Percentiles rank a stretch among this genome's conserved stretches.
Conservation (phyloP, 179 eudicot species). For the Beta lomatogona region DNA sequence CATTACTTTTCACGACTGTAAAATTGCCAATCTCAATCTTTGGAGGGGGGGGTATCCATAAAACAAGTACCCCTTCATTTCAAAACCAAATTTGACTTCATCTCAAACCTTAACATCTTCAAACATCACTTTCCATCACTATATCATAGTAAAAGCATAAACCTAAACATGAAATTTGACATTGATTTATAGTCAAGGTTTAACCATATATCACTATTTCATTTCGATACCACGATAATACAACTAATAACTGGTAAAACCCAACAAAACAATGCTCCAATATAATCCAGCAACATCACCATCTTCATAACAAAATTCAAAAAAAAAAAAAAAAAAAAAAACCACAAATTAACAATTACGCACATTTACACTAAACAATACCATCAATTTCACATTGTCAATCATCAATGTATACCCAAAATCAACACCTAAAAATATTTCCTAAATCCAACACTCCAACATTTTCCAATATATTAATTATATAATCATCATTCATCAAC, state of each 20-base stretch:
- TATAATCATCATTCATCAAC: background rate
- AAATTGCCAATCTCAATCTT: background rate
- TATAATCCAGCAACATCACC: background rate
- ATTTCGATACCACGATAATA: background rate
- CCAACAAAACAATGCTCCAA: background rate
- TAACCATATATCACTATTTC: background rate
- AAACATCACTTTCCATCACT: slow-evolving; percentile 3
- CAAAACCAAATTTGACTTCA: background rate
- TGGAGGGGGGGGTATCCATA: background rate
- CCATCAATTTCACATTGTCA: background rate
- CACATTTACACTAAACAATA: background rate
- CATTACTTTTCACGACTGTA: background rate
- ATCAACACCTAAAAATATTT: background rate
- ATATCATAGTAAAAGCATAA: background rate
- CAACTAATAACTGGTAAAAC: background rate
- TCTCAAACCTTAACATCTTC: background rate
- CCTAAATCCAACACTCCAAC: background rate
- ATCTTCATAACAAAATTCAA: too few relatives aligned
- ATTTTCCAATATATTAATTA: background rate
- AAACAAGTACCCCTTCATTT: background rate
- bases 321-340: too few relatives aligned
- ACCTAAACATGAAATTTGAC: background rate
- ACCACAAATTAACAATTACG: too few relatives aligned
- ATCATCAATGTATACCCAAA: background rate
- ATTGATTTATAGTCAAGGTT: background rate